Conservation (phyloP, 208 protist genomes). For the Trypanosoma scelopori region DNA sequence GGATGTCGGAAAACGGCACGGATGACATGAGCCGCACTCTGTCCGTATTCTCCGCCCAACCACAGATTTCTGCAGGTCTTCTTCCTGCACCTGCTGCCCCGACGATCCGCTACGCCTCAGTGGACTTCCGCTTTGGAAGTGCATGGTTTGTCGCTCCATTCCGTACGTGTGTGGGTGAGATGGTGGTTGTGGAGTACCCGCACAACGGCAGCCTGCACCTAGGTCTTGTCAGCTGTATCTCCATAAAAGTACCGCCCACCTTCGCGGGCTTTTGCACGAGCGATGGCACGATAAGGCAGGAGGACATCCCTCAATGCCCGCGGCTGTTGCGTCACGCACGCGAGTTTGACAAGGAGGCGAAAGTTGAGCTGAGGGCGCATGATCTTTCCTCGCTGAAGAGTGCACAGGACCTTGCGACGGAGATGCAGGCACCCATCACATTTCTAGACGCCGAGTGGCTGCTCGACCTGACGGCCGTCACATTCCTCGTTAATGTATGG, state of each 20-base stretch:
- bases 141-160: conserved; percentile 88
- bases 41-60: not conserved
- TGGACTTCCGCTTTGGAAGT: conserved; percentile 87
- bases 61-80: not conserved
- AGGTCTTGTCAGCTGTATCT: conserved; percentile 72
- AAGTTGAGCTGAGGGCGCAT: conserved; percentile 62
- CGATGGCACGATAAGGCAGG: conserved; percentile 56
- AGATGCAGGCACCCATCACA: conserved; percentile 47
- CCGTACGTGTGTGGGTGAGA: conserved; percentile 66
- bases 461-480: conserved; percentile 76
- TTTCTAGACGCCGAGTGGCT: conserved; percentile 87
- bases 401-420: conserved; percentile 51
- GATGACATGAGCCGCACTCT: conserved; percentile 4
- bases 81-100: conserved; percentile 9
- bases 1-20: conserved; percentile 23
- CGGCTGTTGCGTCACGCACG: conserved; percentile 81
- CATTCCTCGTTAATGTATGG: conserved; percentile 80
- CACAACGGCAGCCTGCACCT: conserved; percentile 66
- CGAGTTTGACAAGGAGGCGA: conserved; percentile 74
- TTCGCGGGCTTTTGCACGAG: conserved; percentile 44
- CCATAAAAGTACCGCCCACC: conserved; percentile 66
- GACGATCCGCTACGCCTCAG: conserved; percentile 72
- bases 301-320: conserved; percentile 50
- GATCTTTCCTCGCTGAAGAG: conserved; percentile 63
- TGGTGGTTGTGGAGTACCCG: conserved; percentile 85